Conservation (phyloP, 2,329 filamentous ascomycete species). For the Ilyonectria sp. region DNA sequence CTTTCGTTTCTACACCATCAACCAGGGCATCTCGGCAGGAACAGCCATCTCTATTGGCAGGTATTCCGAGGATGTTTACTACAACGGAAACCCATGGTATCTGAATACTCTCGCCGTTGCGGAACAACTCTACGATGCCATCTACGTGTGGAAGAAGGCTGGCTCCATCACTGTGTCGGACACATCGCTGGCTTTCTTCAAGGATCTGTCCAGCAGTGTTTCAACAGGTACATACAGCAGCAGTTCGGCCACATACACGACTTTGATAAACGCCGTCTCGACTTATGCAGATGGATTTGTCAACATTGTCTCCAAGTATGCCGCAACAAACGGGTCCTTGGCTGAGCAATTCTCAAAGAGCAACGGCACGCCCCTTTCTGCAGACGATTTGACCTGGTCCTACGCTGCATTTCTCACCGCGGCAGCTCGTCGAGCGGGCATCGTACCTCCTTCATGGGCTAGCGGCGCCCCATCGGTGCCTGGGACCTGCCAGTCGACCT, state of each 20-base stretch:
- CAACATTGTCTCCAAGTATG: constrained; percentile 74
- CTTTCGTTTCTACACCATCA: constrained; percentile 82
- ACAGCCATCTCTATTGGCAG: constrained; percentile 75
- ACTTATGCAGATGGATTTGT: constrained; percentile 75
- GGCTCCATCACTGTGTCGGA: constrained; percentile 76
- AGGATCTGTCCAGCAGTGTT: constrained; percentile 71
- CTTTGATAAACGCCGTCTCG: constrained; percentile 70
- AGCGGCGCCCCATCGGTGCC: constrained; percentile 64
- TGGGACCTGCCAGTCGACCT: constrained; percentile 61
- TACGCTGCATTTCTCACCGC: constrained; percentile 79
- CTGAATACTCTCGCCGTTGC: constrained; percentile 83
- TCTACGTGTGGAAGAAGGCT: constrained; percentile 78
- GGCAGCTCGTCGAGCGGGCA: constrained; percentile 68
- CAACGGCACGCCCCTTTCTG: constrained; percentile 71
- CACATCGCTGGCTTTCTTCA: constrained; percentile 80
- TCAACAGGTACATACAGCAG: constrained; percentile 74
- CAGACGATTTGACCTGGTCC: constrained; percentile 80
- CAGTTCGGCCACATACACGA: constrained; percentile 62
- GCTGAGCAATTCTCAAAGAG: constrained; percentile 76
- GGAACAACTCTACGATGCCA: constrained; percentile 83
- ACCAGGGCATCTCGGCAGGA: constrained; percentile 73
- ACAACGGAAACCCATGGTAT: constrained; percentile 87
- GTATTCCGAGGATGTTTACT: constrained; percentile 82
- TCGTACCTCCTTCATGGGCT: constrained; percentile 72
- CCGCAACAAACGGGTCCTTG: constrained; percentile 73